Evolutionary conservation across 176 grass and related monocot species (phyloP).

Genomic region (Eremochloa ophiuroides): DNA sequence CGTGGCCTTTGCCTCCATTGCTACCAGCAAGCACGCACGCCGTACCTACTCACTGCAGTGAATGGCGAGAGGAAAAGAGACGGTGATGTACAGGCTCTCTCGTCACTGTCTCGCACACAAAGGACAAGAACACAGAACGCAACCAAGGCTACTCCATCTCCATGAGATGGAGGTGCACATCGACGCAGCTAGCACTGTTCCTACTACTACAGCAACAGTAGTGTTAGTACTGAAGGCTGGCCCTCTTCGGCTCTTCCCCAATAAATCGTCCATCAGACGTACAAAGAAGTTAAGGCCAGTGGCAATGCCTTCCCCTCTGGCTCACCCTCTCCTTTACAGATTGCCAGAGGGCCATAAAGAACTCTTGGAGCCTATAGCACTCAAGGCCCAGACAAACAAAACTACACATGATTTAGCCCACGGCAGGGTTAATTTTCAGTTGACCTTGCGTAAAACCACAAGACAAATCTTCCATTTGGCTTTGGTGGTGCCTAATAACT

Average conservation of each 20-base stretch:
- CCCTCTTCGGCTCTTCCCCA: background rate
- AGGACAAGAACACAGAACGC: conserved; percentile 39
- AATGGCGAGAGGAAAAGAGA: conserved; percentile 31
- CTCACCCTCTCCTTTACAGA: conserved; percentile 50
- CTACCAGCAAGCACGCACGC: conserved; percentile 35
- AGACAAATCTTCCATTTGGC: background rate
- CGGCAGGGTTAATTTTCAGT: conserved; percentile 31
- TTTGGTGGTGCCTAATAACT: background rate
- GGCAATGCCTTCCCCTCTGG: conserved; percentile 19
- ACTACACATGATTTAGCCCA: conserved; percentile 46
- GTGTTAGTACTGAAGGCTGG: conserved; percentile 42
- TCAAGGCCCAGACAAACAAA: conserved; percentile 50
- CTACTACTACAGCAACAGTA: conserved; percentile 38
- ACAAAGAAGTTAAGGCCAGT: conserved; percentile 51
- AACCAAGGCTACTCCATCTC: conserved; percentile 13
- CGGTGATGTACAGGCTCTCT: conserved; percentile 1
- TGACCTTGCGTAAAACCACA: conserved; percentile 26
- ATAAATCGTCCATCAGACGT: conserved; percentile 68
- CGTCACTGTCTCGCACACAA: conserved; percentile 29
- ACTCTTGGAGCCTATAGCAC: conserved; percentile 53
- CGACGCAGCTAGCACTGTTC: conserved; percentile 37
- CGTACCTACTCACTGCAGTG: conserved; percentile 50
- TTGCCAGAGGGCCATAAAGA: conserved; percentile 56
- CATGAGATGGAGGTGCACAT: conserved; percentile 18
- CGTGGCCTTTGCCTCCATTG: conserved; percentile 33